Conservation (phyloP, 495 filamentous ascomycete genomes). For the Pseudevernia furfuracea region DNA sequence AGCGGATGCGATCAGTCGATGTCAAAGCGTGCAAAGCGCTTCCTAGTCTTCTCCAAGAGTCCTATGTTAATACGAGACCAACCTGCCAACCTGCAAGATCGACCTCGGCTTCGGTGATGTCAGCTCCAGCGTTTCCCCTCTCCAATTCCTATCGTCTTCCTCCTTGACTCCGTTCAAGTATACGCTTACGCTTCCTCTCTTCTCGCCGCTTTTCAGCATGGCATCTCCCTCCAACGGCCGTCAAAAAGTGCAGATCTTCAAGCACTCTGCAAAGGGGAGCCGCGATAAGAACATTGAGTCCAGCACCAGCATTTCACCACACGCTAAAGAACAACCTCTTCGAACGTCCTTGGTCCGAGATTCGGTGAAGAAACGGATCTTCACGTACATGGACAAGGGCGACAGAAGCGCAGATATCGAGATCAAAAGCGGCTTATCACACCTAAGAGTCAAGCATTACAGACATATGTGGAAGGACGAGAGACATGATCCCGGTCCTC, state of each 20-base stretch:
- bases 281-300: background rate
- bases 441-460: background rate
- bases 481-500: background rate
- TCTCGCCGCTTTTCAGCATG: background rate
- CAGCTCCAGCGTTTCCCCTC: background rate
- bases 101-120: background rate
- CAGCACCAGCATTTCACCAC: background rate
- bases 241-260: background rate
- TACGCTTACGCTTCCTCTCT: background rate
- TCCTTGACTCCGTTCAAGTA: background rate
- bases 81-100: background rate
- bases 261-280: background rate
- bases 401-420: background rate
- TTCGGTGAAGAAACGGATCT: background rate
- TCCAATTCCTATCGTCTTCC: background rate
- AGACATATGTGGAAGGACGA: background rate
- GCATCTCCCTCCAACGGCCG: background rate
- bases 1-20: background rate
- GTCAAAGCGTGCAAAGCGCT: conserved; percentile 3
- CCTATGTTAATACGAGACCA: no score
- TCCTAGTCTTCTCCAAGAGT: background rate
- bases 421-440: background rate
- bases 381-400: background rate
- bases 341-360: background rate
- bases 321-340: background rate